phyloP scores from a whole-genome alignment of 2,329 filamentous ascomycete genomes.

The Zarea fungicola region DNA sequence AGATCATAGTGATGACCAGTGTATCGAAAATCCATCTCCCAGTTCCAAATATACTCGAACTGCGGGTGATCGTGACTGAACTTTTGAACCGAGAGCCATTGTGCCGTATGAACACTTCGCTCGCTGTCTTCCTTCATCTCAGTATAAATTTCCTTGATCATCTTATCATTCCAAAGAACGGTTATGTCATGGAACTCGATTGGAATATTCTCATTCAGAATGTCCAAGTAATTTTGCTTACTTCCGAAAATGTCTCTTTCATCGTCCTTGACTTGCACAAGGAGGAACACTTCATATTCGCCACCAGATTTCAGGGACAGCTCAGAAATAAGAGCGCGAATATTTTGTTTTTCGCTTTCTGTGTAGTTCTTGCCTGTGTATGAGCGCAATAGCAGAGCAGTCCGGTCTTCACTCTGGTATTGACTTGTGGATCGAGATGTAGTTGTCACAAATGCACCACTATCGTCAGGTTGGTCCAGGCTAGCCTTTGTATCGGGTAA shows the following conservation, averaged over 20 bases:
- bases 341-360: constrained; percentile 71
- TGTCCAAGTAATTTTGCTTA: constrained; percentile 51
- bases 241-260: constrained; percentile 54
- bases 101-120: constrained; percentile 51
- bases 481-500: neutral
- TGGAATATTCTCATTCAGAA: constrained; percentile 60
- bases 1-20: constrained; percentile 80
- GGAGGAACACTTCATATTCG: constrained; percentile 73
- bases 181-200: constrained; percentile 65
- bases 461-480: neutral
- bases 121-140: constrained; percentile 59
- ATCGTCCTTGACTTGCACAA: constrained; percentile 71
- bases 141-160: constrained; percentile 74
- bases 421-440: constrained; percentile 16
- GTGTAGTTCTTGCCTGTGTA: constrained; percentile 73
- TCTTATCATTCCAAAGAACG: constrained; percentile 67
- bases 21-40: constrained; percentile 77
- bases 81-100: constrained; percentile 70
- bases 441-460: neutral
- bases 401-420: constrained; percentile 46
- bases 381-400: constrained; percentile 69
- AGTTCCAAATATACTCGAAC: constrained; percentile 81
- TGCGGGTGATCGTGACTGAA: constrained; percentile 72
- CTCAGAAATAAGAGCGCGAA: constrained; percentile 75
- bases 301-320: constrained; percentile 70